Base-by-base conservation (phyloP, 257 asterid species). In the Anisodus acutangulus region DNA sequence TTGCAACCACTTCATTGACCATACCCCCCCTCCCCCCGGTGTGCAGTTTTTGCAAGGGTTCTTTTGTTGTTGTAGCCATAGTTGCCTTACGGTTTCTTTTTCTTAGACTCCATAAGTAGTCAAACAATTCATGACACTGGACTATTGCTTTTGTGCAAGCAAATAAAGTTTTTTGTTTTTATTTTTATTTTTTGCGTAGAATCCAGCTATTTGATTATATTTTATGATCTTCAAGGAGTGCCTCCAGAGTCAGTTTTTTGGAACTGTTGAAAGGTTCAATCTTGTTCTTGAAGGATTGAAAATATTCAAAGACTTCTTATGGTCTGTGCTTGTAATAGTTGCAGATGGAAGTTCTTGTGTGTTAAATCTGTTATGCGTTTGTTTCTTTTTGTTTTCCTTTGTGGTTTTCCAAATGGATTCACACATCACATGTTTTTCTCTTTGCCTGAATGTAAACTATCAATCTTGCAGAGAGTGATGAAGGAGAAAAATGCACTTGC, bases 401-500 rank as follows among this genome's bases (percentile, higher is more conserved):
- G 13, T 39, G 39, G 69, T 62, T 19, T 11, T 35, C 15, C 9
- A 59, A 59, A 59, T 59, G 4, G 4, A 59, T 62, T 62, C n/a
- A 13, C 16, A 62, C 69, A 7, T 22, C 8, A 62, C 69, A 4
- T 22, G 39, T 62, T 62, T 7, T 62, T 22, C 9, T 62, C 5
- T 19, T 3, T 35, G 37, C 11, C 69, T 62, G 69, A 4, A 4
- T 7, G 39, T 62, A 62, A 58, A 57, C 51, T 78, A 9, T 86
- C 84, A 62, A 80, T 84, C 12, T 86, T 87, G 49, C 97, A 95
- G 98, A 92, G 95, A 87, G 90, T 92, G 72, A 87, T 89, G 92
- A 95, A 93, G 90, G 98, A 95, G 97, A 95, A 95, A 87, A 95
- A 87, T 90, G 91, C 88, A 84, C 92, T 95, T 79, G 93, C 97